Evolutionary conservation across 106 monocot species (phyloP).

Genomic region (Allium sativum): DNA sequence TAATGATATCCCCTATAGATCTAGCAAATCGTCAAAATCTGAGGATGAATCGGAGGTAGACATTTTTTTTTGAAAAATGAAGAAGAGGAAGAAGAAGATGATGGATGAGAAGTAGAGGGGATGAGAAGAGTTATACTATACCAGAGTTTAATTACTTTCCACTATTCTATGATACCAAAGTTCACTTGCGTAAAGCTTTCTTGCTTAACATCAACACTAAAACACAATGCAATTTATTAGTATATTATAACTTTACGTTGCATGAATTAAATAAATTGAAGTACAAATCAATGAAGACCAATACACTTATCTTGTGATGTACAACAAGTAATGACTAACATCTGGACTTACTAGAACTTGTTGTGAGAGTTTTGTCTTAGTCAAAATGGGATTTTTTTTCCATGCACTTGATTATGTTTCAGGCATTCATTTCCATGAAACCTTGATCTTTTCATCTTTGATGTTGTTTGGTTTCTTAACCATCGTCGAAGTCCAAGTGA

Average conservation of each 20-base stretch:
- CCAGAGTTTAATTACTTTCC: no score
- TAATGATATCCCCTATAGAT: no score
- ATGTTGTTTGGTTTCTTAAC: constrained; percentile 28
- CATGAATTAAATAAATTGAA: neutral
- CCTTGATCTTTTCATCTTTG: constrained; percentile 14
- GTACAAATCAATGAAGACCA: neutral
- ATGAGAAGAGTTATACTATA: no score
- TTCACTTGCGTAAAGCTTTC: no score
- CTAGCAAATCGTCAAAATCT: no score
- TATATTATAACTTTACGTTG: no score
- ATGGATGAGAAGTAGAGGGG: no score
- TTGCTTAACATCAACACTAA: constrained; percentile 13
- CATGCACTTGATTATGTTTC: constrained; percentile 13
- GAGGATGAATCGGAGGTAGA: no score
- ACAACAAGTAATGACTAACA: constrained; percentile 77
- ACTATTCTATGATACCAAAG: no score
- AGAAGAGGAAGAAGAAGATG: no score
- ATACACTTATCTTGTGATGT: constrained; percentile 47
- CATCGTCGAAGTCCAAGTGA: constrained; percentile 35
- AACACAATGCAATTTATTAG: no score
- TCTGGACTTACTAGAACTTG: constrained; percentile 40
- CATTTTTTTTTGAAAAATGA: no score
- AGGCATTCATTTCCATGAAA: constrained; percentile 52
- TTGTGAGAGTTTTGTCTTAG: constrained; percentile 30
- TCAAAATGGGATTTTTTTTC: constrained; percentile 3